Base-by-base conservation (phyloP, 495 filamentous ascomycete genomes). In the Neurospora africana region DNA sequence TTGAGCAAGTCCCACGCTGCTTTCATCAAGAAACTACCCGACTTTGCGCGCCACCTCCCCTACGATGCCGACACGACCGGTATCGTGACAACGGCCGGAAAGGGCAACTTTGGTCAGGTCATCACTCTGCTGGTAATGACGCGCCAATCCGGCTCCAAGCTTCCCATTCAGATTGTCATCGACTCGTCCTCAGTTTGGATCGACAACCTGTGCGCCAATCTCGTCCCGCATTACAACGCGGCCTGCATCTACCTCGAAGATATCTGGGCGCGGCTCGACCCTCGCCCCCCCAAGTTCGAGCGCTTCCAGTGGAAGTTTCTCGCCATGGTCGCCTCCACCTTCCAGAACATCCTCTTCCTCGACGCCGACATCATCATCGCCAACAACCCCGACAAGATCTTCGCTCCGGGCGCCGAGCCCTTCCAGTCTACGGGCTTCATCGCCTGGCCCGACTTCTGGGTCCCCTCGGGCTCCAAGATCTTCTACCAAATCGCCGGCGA, bases 401-500 rank as follows among this genome's bases (percentile, higher is more conserved):
- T 91, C 21, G 74, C 78, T 21, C 65, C 41, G 0, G 71, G 68
- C 17, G 74, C 82, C 4, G 84, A 87, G 44, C 86, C 88, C 1
- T 90, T 86, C 76, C 78, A 75, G 2, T 84, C 83, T 8, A 81
- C 81, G 0, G 87, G 88, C 0, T 76, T 91, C 67, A 84, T 91
- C 3, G 84, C 83, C 58, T 91, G 87, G 87, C 87, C 88, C 5
- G 89, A 90, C 74, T 90, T 89, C 75, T 90, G 87, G 87, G 80
- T 79, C 9, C 81, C 83, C 1, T 87, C 87, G 2, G 81, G 77
- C 13, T 87, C 87, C 2, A 84, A 84, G 0, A 71, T 82, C 36
- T 90, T 86, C 78, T 89, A 83, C 78, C 78, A 78, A 68, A 86
- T 91, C 68, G 84, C 88, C 19, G 82, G 81, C 0, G 75, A 77